phyloP scores from a whole-genome alignment of 306 rosid species.

The Prunus dulcis region DNA sequence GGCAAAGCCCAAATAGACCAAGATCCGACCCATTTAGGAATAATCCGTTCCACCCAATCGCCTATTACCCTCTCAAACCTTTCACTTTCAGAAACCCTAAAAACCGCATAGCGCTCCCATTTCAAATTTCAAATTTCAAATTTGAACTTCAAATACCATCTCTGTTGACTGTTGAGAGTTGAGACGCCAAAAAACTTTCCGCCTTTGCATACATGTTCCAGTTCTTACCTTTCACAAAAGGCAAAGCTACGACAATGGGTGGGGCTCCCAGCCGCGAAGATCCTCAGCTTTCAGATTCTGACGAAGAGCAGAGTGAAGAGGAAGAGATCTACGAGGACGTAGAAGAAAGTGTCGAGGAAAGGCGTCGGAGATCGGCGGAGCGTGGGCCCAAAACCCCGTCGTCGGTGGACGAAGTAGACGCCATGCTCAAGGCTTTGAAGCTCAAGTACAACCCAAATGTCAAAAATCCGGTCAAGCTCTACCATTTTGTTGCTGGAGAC shows the following conservation, averaged over 20 bases:
- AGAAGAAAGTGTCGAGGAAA: conserved; percentile 31
- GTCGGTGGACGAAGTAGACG: conserved; percentile 72
- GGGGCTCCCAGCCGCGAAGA: conserved; percentile 67
- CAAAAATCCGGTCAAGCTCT: conserved; percentile 78
- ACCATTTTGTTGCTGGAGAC: conserved; percentile 71
- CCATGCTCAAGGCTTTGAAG: conserved; percentile 76
- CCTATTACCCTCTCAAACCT: not conserved
- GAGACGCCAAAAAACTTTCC: not conserved
- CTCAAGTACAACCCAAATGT: conserved; percentile 59
- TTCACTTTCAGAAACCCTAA: conserved; percentile 9
- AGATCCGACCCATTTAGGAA: not conserved
- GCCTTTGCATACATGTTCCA: not conserved
- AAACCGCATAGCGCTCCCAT: conserved; percentile 23
- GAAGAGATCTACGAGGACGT: conserved; percentile 55
- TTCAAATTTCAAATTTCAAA: conserved; percentile 63
- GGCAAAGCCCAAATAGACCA: not conserved
- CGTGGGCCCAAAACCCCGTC: conserved; percentile 50
- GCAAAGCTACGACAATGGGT: conserved; percentile 50
- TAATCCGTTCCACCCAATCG: not conserved
- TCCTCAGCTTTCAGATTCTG: conserved; percentile 56
- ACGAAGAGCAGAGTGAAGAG: conserved; percentile 27
- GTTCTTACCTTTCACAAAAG: not conserved
- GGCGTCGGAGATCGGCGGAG: conserved; percentile 45
- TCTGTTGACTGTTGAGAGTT: not conserved
- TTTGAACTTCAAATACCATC: conserved; percentile 36